Evolutionary conservation across 2,329 filamentous ascomycete species (phyloP).

Genomic region (Myriosclerotinia duriaeana): DNA sequence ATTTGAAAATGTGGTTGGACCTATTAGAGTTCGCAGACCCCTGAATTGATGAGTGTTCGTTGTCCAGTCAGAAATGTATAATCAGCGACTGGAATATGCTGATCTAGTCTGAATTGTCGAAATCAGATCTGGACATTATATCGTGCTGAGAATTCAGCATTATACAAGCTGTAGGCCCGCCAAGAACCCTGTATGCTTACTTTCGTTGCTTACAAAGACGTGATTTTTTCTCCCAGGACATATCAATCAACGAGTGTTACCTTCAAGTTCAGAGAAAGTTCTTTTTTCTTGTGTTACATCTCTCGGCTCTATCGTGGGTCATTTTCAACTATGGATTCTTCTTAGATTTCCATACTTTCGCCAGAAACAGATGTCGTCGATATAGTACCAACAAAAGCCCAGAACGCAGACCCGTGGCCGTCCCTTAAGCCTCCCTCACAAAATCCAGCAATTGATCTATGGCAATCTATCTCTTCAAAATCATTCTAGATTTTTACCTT

Average conservation of each 20-base stretch:
- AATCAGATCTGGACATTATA: background rate
- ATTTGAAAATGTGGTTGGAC: conserved; percentile 10
- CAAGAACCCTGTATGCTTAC: background rate
- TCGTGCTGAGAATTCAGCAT: too few species aligned
- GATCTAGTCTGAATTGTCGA: too few species aligned
- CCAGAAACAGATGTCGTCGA: background rate
- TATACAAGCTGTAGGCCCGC: background rate
- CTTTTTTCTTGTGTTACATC: background rate
- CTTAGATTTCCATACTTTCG: too few species aligned
- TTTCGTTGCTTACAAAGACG: background rate
- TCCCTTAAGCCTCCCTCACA: too few species aligned
- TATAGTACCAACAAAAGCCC: background rate
- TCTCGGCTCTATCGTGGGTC: background rate
- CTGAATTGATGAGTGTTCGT: background rate
- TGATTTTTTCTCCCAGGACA: background rate
- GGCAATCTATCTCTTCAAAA: too few species aligned
- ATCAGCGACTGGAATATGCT: too few species aligned
- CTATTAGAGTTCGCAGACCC: background rate
- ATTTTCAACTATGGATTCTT: background rate
- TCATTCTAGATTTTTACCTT: too few species aligned
- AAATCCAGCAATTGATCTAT: too few species aligned
- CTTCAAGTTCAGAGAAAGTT: background rate
- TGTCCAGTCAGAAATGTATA: background rate
- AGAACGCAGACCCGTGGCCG: background rate
- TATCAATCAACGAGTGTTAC: background rate